Evolutionary conservation across 306 rosid genomes (phyloP), one percentile per base, ranked within the genome.

Genomic region (Begonia loranthoides): DNA sequence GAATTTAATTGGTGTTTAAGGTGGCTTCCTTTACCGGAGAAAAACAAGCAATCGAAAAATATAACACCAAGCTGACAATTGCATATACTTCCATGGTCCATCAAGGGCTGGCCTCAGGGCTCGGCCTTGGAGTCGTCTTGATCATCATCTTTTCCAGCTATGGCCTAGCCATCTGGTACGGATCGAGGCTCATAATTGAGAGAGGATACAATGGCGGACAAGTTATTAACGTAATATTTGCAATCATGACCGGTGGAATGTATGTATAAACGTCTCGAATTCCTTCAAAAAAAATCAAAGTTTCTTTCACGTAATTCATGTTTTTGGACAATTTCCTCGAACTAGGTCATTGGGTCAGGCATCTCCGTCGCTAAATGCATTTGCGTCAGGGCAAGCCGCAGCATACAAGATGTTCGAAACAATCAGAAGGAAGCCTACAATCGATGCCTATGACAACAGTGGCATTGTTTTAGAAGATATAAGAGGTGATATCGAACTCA

Each of bases 21-120:
- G 97, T 90, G 67, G 92, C 94, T 15, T 80, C 97, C 33, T 90
- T 85, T 72, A 79, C 81, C 3, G 95, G 97, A 9, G 95, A 90
- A 75, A 79, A 78, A 57, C 60, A 56, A 61, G 95, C 97, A 8
- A 59, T 70, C 14, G 87, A 85, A 28, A 72, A 66, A 17, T 90
- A 85, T 52, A 72, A 90, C 24, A 52, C 5, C 13, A 82, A 85
- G 74, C 44, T 85, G 53, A 77, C 48, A 48, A 19, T 74, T 62
- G 97, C 95, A 14, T 80, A 78, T 51, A 60, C 22, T 12, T 17
- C 78, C 9, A 62, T 44, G 68, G 77, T 76, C 63, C 58, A 60
- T n/a, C 95, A 82, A 78, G 94, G 94, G 55, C 34, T 85, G 13
- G 73, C 73, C 54, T 59, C 92, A 0, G 97, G 97, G 13, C 0